Conservation (phyloP, 2,329 filamentous ascomycete genomes). For the Penicillium sp. region DNA sequence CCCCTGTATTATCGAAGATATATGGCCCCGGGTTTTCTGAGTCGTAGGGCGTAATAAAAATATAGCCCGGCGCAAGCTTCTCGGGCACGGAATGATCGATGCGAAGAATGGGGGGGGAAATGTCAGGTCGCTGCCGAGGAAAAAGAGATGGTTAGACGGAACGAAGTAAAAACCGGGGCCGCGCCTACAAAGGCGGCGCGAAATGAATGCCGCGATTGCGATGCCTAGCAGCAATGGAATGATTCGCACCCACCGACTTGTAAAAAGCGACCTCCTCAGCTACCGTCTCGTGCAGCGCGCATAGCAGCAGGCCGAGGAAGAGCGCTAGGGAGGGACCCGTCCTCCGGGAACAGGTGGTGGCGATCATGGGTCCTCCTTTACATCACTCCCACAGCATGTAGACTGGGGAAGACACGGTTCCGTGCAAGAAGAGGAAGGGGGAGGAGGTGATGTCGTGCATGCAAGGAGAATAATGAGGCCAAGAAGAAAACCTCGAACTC, state of each 20-base stretch:
- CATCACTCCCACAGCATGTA: constrained; percentile 21
- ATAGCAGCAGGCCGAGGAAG: constrained; percentile 22
- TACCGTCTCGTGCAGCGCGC: constrained; percentile 16
- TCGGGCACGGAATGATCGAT: constrained; percentile 31
- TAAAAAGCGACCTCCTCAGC: constrained; percentile 37
- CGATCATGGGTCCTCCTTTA: constrained; percentile 30
- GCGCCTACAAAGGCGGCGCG: background rate
- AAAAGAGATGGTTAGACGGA: background rate
- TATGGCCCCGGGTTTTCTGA: constrained; percentile 52
- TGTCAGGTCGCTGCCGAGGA: constrained; percentile 39
- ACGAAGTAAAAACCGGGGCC: background rate
- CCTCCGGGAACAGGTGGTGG: constrained; percentile 17
- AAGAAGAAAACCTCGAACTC: background rate
- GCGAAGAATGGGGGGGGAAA: constrained; percentile 39
- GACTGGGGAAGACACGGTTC: background rate
- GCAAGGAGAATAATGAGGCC: constrained; percentile 9
- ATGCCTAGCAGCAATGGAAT: background rate
- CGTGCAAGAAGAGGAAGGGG: background rate
- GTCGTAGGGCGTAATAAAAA: constrained; percentile 54
- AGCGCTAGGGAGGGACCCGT: constrained; percentile 9
- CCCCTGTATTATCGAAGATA: constrained; percentile 54
- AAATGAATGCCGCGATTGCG: background rate
- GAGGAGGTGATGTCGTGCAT: background rate
- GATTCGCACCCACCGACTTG: constrained; percentile 36
- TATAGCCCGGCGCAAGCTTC: constrained; percentile 50